Percentiles rank a stretch among this genome's conserved stretches.
Conservation (phyloP, 306 rosid genomes). For the Herpetospermum pedunculosum region DNA sequence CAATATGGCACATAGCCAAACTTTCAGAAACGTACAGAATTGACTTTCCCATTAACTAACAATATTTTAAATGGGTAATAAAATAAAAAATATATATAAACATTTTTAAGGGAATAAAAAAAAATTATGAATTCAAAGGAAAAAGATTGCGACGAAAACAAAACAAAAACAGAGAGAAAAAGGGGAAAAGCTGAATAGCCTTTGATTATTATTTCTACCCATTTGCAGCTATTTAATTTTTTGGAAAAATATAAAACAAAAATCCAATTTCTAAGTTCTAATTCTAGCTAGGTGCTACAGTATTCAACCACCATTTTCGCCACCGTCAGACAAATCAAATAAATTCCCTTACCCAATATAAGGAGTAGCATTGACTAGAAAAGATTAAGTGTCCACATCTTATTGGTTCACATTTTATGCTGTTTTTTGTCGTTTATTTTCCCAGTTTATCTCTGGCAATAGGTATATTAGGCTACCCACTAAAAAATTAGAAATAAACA, state of each 20-base stretch:
- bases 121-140: background rate
- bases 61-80: background rate
- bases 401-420: slow-evolving; percentile 17
- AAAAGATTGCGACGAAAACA: background rate
- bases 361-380: background rate
- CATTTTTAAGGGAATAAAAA: background rate
- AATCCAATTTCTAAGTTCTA: background rate
- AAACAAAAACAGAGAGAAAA: background rate
- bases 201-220: background rate
- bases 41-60: background rate
- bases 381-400: slow-evolving; percentile 5
- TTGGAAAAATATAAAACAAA: background rate
- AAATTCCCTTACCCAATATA: background rate
- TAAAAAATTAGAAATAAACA: background rate
- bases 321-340: background rate
- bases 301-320: background rate
- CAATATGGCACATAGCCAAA: background rate
- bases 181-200: background rate
- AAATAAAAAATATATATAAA: background rate
- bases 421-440: slow-evolving; percentile 9
- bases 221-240: background rate
- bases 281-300: background rate
- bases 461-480: slow-evolving; percentile 22
- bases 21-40: slow-evolving; percentile 8
- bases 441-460: background rate